Evolutionary conservation across 495 filamentous ascomycete genomes (phyloP).

Genomic region (Echria macrotheca): DNA sequence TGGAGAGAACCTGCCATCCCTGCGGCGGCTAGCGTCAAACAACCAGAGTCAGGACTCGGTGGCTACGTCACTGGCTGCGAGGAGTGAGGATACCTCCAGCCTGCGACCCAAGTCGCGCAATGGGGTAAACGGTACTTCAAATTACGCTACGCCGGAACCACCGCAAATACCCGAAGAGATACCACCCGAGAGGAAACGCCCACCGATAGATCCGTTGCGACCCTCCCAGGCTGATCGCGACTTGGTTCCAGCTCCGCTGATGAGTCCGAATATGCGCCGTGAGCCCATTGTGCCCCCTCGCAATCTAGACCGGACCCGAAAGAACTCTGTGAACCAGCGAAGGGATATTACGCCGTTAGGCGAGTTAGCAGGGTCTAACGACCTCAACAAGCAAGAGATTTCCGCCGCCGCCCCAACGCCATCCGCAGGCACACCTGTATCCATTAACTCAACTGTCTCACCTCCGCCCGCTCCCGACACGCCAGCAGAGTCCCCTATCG

Average conservation of each 20-base stretch:
- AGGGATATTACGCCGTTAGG: conserved; percentile 15
- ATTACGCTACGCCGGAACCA: conserved; percentile 32
- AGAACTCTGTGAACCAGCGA: conserved; percentile 27
- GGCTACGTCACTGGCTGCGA: conserved; percentile 35
- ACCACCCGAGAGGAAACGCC: conserved; percentile 47
- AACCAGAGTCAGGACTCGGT: conserved; percentile 56
- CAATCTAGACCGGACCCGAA: conserved; percentile 40
- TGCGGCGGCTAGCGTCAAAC: conserved; percentile 41
- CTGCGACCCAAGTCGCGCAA: conserved; percentile 46
- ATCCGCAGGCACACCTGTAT: conserved; percentile 17
- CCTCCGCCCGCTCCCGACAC: conserved; percentile 20
- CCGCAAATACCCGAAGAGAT: conserved; percentile 29
- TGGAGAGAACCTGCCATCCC: conserved; percentile 33
- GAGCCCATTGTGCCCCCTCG: conserved; percentile 42
- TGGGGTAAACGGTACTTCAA: conserved; percentile 35
- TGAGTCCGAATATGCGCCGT: conserved; percentile 42
- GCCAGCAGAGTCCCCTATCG: conserved; percentile 25
- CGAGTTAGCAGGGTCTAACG: conserved; percentile 18
- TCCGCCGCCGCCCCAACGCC: conserved; percentile 16
- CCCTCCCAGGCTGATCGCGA: conserved; percentile 36
- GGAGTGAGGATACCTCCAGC: conserved; percentile 43
- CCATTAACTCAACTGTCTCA: conserved; percentile 17
- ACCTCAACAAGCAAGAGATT: conserved; percentile 11
- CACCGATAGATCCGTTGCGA: conserved; percentile 47
- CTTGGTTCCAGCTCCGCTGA: conserved; percentile 49